phyloP scores from a whole-genome alignment of 2,329 filamentous ascomycete genomes.

The Camptophora hylomeconis region DNA sequence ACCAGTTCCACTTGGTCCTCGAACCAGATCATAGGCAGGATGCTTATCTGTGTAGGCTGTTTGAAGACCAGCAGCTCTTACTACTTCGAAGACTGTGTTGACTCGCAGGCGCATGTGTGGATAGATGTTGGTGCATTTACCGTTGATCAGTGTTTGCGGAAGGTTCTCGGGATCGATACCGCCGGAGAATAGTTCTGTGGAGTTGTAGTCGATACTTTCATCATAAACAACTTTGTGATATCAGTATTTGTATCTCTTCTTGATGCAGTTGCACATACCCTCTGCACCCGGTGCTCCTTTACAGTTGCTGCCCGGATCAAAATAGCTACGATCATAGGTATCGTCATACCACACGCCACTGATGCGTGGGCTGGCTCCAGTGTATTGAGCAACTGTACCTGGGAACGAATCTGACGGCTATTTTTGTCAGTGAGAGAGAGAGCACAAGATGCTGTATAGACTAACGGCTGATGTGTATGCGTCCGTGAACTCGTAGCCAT shows the following conservation, averaged over 20 bases:
- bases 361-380: constrained; percentile 18
- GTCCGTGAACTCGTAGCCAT: too few relatives aligned
- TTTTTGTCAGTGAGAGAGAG: too few relatives aligned
- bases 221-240: constrained; percentile 20
- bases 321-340: constrained; percentile 18
- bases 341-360: constrained; percentile 18
- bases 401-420: constrained; percentile 21
- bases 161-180: constrained; percentile 18
- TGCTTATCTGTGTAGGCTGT: constrained; percentile 23
- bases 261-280: too few relatives aligned
- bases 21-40: constrained; percentile 21
- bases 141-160: too few relatives aligned
- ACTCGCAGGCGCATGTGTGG: too few relatives aligned
- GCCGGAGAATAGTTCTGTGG: constrained; percentile 15
- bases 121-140: too few relatives aligned
- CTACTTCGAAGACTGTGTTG: constrained; percentile 20
- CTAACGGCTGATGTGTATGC: too few relatives aligned
- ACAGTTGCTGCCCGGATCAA: constrained; percentile 15
- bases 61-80: constrained; percentile 12
- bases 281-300: constrained; percentile 16
- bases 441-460: too few relatives aligned
- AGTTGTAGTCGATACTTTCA: constrained; percentile 18
- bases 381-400: constrained; percentile 15
- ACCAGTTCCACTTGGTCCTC: constrained; percentile 19
- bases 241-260: too few relatives aligned